Conservation (phyloP, 2,329 filamentous ascomycete species). For the Aspergillus flavus region DNA sequence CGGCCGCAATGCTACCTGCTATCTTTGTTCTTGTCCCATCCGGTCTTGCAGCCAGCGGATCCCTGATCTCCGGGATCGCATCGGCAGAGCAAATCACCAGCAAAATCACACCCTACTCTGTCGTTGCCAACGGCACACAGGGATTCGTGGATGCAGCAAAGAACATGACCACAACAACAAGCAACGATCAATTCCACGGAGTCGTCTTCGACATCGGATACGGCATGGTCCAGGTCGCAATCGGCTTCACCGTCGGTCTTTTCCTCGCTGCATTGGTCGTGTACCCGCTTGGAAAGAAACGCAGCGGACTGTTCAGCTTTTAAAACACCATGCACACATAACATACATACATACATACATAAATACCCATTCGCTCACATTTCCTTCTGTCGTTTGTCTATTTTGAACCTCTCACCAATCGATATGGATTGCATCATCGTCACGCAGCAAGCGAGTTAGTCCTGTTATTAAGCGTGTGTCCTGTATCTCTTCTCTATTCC, state of each 20-base stretch:
- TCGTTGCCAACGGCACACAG: conserved; percentile 47
- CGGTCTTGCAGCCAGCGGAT: conserved; percentile 62
- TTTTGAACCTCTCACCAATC: neutral
- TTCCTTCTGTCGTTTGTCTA: neutral
- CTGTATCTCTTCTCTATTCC: neutral
- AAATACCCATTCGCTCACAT: neutral
- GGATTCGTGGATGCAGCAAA: conserved; percentile 34
- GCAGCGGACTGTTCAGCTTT: conserved; percentile 53
- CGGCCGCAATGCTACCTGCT: conserved; percentile 82
- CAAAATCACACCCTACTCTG: conserved; percentile 38
- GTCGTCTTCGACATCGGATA: conserved; percentile 51
- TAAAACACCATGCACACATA: conserved; percentile 18
- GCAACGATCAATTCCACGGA: conserved; percentile 23
- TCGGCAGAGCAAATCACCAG: conserved; percentile 58
- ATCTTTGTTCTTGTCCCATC: conserved; percentile 75
- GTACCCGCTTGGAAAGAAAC: conserved; percentile 52
- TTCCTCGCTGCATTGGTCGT: conserved; percentile 53
- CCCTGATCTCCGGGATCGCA: conserved; percentile 59
- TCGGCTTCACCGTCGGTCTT: conserved; percentile 53
- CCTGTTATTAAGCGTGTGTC: neutral
- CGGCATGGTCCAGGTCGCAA: conserved; percentile 53
- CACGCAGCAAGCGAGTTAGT: neutral
- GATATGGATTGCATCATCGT: neutral
- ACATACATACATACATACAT: neutral
- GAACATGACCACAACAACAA: conserved; percentile 23